Evolutionary conservation across 192 early-diverging fungal genomes (phyloP), one percentile per base, ranked within the genome.

Genomic region (Obelidium mucronatum): DNA sequence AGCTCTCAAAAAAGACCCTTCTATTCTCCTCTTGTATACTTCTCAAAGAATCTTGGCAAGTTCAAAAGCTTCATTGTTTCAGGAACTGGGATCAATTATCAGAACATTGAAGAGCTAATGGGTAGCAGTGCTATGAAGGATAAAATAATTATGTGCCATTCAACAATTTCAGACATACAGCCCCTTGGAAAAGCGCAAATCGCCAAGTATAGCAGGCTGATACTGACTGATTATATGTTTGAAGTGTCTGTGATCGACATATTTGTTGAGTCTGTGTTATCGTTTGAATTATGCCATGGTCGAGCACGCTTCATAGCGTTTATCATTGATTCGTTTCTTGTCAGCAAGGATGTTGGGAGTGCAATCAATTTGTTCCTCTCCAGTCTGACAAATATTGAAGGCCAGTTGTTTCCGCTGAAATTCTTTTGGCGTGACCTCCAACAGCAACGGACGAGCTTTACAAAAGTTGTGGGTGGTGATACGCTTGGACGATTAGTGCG

Each of bases 221-320:
- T 76, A 42, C 67, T 79, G 19, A 39, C 55, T 35, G 78, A 79
- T 36, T 36, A 72, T 71, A 68, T 51, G 42, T 1, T 68, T n/a
- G 1, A 78, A 13, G 67, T 34, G 28, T 56, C 52, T 17, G 42
- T 56, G 4, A 66, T 79, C n/a, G 77, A 67, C 11, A 11, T 61
- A 37, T 26, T 79, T 37, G 78, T 79, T 36, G 56, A 55, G 26
- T 37, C 35, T 54, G 53, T 79, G 30, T 55, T 64, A 4, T 37
- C 64, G 19, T 80, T 80, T 80, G 24, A 34, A 33, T 80, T 79
- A 75, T 79, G 78, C 36, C 78, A 80, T 35, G 78, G 78, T 53
- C 59, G 78, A 67, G 40, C 78, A n/a, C 42, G 78, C n/a, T 79
- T 79, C 55, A 33, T 79, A 28, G 78, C 78, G 24, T 80, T 71